A percentile compares a stretch with the other conserved stretches of the same genome.
These are phyloP conservation scores for Penicillium coffeae DNA, from an alignment of 495 filamentous ascomycete genomes.

Conservation along the genomic window DNA sequence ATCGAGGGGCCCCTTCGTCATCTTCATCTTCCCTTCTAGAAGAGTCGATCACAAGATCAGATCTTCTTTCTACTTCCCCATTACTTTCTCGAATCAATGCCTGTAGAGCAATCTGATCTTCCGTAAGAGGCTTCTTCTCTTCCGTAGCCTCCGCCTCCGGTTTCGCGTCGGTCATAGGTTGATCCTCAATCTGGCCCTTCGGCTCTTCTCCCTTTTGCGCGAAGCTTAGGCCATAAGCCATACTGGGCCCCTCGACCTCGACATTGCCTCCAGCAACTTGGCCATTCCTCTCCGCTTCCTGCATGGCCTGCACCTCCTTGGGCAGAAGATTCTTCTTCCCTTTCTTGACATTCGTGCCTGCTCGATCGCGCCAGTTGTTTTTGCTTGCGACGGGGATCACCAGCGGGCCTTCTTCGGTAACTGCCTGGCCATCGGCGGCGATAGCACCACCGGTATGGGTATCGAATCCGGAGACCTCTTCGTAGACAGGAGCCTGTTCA, in stretches of 20 bases:
- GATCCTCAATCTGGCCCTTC: constrained; percentile 15
- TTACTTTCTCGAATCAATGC: constrained; percentile 63
- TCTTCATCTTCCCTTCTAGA: constrained; percentile 1
- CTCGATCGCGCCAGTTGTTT: constrained; percentile 65
- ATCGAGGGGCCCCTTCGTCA: not conserved
- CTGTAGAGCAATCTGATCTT: constrained; percentile 76
- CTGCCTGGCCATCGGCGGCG: constrained; percentile 29
- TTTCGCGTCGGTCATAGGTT: constrained; percentile 30
- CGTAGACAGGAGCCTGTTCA: constrained; percentile 30
- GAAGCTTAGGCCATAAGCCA: constrained; percentile 46
- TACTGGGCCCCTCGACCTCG: constrained; percentile 37
- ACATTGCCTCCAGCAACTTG: constrained; percentile 26
- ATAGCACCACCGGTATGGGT: constrained; percentile 53
- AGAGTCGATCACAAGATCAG: constrained; percentile 60
- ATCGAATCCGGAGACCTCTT: constrained; percentile 60
- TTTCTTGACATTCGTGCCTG: constrained; percentile 47
- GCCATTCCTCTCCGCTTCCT: constrained; percentile 34
- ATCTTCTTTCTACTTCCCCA: constrained; percentile 44
- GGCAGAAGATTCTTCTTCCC: constrained; percentile 51
- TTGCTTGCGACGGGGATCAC: constrained; percentile 65
- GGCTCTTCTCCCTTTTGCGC: constrained; percentile 26
- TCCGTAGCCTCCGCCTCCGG: not conserved
- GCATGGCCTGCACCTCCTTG: constrained; percentile 46
- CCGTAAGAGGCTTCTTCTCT: constrained; percentile 41
- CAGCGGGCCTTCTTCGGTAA: constrained; percentile 43